A percentile compares a stretch with the other conserved stretches of the same genome.
Evolutionary conservation across 306 rosid genomes (phyloP).

Genomic region (Vigna mungo): DNA sequence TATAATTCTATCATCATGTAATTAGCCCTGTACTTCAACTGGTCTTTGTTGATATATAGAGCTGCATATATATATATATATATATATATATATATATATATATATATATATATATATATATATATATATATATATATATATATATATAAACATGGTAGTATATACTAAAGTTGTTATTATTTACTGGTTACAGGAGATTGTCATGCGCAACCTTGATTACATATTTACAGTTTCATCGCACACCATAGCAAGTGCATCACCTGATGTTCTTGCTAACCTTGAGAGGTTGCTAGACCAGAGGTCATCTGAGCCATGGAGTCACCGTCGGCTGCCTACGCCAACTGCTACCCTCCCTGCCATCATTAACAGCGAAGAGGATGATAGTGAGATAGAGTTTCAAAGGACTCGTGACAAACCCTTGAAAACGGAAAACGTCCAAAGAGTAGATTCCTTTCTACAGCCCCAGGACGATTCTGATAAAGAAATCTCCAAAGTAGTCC

Average conservation of each 20-base stretch:
- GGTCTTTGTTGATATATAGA: conserved; percentile 9
- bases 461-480: conserved; percentile 63
- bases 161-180: conserved; percentile 36
- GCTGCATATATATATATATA: neutral
- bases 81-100: no score
- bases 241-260: conserved; percentile 69
- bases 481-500: conserved; percentile 63
- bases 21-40: conserved; percentile 15
- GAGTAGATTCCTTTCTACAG: conserved; percentile 69
- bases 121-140: neutral
- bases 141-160: neutral
- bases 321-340: conserved; percentile 85
- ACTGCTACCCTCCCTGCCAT: conserved; percentile 91
- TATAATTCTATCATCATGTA: conserved; percentile 27
- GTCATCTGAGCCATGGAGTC: conserved; percentile 92
- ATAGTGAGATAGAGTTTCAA: conserved; percentile 65
- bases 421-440: conserved; percentile 55
- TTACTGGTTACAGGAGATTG: conserved; percentile 75
- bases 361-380: conserved; percentile 87
- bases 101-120: no score
- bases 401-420: conserved; percentile 62
- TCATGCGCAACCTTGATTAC: conserved; percentile 86
- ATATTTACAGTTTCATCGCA: conserved; percentile 75
- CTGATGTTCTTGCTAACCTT: conserved; percentile 76
- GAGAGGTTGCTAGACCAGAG: conserved; percentile 75